phyloP scores from a whole-genome alignment of 1,284 basidiomycete species.

The Schizophyllum amplum region DNA sequence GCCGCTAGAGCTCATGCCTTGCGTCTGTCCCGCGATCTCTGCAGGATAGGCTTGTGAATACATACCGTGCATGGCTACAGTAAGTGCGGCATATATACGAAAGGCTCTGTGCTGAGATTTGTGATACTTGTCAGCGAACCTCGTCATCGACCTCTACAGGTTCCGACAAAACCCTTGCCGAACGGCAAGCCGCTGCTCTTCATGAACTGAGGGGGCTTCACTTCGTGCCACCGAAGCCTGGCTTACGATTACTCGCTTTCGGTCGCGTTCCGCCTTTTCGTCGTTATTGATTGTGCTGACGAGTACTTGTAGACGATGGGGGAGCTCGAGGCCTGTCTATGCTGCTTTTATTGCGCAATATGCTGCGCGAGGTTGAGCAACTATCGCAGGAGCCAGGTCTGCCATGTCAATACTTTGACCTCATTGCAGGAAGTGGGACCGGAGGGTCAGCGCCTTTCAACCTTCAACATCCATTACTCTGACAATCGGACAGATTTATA shows the following conservation, averaged over 20 bases:
- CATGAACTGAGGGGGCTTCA: neutral
- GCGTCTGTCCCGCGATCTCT: neutral
- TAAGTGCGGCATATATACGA: neutral
- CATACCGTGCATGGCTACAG: neutral
- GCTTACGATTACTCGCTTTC: neutral
- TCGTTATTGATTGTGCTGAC: neutral
- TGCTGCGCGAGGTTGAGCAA: neutral
- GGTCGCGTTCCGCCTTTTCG: neutral
- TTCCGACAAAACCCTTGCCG: neutral
- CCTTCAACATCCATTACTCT: too few species aligned
- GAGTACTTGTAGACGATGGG: neutral
- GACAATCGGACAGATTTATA: too few species aligned
- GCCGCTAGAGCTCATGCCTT: too few species aligned
- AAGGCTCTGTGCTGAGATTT: neutral
- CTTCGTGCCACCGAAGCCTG: neutral
- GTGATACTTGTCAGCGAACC: too few species aligned
- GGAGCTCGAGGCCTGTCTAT: neutral
- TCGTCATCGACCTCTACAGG: too few species aligned
- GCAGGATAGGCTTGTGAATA: neutral
- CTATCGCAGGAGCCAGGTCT: neutral
- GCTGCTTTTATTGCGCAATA: neutral
- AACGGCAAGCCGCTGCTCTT: neutral
- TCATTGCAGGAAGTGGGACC: neutral
- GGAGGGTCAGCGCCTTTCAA: neutral
- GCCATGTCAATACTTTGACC: neutral